Percentiles rank a stretch among this genome's conserved stretches.
phyloP scores from a whole-genome alignment of 768 basidiomycete species.

The Rhizopogon salebrosus region DNA sequence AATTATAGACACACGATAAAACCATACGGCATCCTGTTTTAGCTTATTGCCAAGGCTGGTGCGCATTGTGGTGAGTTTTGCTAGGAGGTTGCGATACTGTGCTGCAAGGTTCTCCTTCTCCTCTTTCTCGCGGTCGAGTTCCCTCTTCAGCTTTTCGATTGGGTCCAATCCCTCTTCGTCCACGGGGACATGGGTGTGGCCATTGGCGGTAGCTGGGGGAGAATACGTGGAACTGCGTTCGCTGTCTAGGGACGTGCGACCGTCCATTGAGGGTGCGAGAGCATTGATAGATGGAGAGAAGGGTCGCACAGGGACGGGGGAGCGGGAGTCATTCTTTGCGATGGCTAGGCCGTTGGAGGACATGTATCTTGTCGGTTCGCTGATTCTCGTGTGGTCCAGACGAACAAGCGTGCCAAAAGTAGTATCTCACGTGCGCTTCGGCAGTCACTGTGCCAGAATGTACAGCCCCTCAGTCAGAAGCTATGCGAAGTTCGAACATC shows the following conservation, averaged over 20 bases:
- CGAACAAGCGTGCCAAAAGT: background rate
- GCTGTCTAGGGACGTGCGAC: constrained; percentile 43
- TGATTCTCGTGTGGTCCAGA: background rate
- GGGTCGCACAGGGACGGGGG: constrained; percentile 23
- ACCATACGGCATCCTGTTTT: constrained; percentile 89
- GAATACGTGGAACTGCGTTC: constrained; percentile 32
- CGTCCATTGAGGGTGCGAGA: constrained; percentile 17
- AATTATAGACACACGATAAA: background rate
- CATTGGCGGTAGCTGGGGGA: constrained; percentile 28
- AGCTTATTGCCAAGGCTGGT: constrained; percentile 91
- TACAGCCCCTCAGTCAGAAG: too few relatives aligned
- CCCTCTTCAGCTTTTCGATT: constrained; percentile 57
- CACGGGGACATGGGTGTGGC: constrained; percentile 26
- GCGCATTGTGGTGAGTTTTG: constrained; percentile 90
- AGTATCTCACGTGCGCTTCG: background rate
- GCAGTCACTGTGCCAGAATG: too few relatives aligned
- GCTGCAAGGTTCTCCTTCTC: constrained; percentile 86
- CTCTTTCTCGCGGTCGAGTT: constrained; percentile 68
- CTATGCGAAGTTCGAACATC: too few relatives aligned
- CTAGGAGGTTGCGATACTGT: constrained; percentile 82
- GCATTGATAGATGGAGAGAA: constrained; percentile 20
- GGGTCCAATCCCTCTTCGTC: constrained; percentile 43
- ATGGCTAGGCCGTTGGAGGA: constrained; percentile 7
- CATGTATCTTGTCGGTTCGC: constrained; percentile 1
- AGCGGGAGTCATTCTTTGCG: constrained; percentile 9